Conservation (phyloP, 176 grass and related monocot genomes). For the Hsuehochloa calcarea region DNA sequence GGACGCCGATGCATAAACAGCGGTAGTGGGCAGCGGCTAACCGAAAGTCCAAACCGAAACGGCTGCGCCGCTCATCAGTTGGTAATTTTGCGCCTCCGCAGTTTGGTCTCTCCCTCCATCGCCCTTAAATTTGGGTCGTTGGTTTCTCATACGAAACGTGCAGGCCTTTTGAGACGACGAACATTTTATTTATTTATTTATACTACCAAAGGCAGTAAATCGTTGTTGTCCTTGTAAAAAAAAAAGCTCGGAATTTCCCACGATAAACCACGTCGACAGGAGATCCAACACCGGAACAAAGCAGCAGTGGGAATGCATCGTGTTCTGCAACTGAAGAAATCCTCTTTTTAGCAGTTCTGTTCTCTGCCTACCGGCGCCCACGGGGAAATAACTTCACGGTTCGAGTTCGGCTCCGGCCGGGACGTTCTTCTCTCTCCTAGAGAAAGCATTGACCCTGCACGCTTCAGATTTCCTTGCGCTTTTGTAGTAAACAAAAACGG, state of each 20-base stretch:
- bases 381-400: neutral
- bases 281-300: neutral
- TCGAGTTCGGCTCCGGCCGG: neutral
- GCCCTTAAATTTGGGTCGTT: too few relatives aligned
- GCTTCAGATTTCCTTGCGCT: neutral
- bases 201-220: too few relatives aligned
- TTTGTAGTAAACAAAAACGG: neutral
- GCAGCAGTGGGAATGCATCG: too few relatives aligned
- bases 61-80: neutral
- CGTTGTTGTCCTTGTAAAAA: neutral
- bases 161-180: neutral
- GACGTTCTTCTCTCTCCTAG: neutral
- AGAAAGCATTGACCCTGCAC: neutral
- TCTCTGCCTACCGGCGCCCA: neutral
- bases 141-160: neutral
- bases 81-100: too few relatives aligned
- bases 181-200: too few relatives aligned
- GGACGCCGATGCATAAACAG: too few relatives aligned
- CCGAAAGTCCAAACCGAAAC: neutral
- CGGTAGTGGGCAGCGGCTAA: too few relatives aligned
- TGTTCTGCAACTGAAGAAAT: neutral
- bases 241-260: too few relatives aligned
- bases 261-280: too few relatives aligned
- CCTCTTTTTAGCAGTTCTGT: neutral
- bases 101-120: too few relatives aligned